phyloP scores from a whole-genome alignment of 129 eudicot species.

The Flaveria trinervia region DNA sequence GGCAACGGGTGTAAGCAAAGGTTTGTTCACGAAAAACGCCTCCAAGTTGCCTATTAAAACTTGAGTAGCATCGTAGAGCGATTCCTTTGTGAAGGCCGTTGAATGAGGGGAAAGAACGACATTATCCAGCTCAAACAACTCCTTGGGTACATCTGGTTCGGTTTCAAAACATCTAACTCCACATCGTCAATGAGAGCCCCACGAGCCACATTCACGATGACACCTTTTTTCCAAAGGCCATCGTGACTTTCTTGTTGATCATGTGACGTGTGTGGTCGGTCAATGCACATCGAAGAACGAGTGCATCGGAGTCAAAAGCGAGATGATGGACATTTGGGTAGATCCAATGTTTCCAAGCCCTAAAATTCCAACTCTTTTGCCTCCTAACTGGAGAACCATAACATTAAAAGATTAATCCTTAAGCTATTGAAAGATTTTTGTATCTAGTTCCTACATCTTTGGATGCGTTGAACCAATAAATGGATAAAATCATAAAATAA shows the following conservation, averaged over 20 bases:
- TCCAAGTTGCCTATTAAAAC: conserved; percentile 49
- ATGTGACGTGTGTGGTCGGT: conserved; percentile 56
- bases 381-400: conserved; percentile 31
- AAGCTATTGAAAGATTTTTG: too few species aligned
- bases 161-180: conserved; percentile 69
- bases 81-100: conserved; percentile 51
- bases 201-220: conserved; percentile 64
- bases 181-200: conserved; percentile 61
- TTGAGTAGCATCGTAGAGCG: conserved; percentile 37
- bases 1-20: conserved; percentile 50
- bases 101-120: conserved; percentile 65
- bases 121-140: conserved; percentile 53
- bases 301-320: conserved; percentile 48
- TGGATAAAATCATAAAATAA: too few species aligned
- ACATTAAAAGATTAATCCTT: background rate
- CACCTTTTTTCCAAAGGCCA: conserved; percentile 59
- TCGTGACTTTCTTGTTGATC: conserved; percentile 55
- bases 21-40: conserved; percentile 66
- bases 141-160: conserved; percentile 58
- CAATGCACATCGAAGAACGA: conserved; percentile 59
- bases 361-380: conserved; percentile 74
- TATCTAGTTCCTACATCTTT: too few species aligned
- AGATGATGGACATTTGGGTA: conserved; percentile 7
- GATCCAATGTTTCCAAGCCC: conserved; percentile 78
- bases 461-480: too few species aligned